Conservation (phyloP, 495 filamentous ascomycete genomes). For the Terfezia claveryi region DNA sequence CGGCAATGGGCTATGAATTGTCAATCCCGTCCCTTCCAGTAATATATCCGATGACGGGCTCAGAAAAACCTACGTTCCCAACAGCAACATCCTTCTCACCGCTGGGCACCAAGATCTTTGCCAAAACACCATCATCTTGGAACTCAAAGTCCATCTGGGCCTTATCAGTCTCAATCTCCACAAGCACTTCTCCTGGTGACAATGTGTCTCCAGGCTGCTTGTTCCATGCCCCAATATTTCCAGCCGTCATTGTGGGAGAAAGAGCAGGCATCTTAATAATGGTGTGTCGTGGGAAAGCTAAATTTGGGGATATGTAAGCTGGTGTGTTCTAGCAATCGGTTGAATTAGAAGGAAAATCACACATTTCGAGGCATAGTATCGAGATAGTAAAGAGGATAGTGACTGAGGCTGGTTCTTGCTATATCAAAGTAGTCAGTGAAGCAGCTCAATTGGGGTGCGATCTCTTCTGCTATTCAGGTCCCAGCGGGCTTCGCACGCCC, state of each 20-base stretch:
- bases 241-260: slow-evolving; percentile 90
- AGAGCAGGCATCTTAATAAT: slow-evolving; percentile 95
- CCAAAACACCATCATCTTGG: slow-evolving; percentile 90
- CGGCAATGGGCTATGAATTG: slow-evolving; percentile 61
- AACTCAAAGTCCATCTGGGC: slow-evolving; percentile 99
- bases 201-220: slow-evolving; percentile 85
- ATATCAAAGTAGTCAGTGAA: slow-evolving; percentile 1
- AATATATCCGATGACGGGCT: slow-evolving; percentile 1
- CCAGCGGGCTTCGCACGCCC: too few species aligned
- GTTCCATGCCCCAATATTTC: slow-evolving; percentile 95
- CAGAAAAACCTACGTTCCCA: slow-evolving; percentile 52
- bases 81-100: slow-evolving; percentile 91
- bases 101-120: slow-evolving; percentile 81
- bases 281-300: slow-evolving; percentile 78
- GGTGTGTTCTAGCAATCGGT: not conserved
- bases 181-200: slow-evolving; percentile 83
- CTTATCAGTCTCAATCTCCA: slow-evolving; percentile 99
- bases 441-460: not conserved
- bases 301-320: not conserved
- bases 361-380: slow-evolving; percentile 66
- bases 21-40: slow-evolving; percentile 21
- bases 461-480: not conserved
- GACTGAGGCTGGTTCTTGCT: slow-evolving; percentile 13
- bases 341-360: slow-evolving; percentile 15
- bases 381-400: slow-evolving; percentile 26